Evolutionary conservation across 805 yeast species (phyloP).

Genomic region (Metschnikowia noctiluminum): DNA sequence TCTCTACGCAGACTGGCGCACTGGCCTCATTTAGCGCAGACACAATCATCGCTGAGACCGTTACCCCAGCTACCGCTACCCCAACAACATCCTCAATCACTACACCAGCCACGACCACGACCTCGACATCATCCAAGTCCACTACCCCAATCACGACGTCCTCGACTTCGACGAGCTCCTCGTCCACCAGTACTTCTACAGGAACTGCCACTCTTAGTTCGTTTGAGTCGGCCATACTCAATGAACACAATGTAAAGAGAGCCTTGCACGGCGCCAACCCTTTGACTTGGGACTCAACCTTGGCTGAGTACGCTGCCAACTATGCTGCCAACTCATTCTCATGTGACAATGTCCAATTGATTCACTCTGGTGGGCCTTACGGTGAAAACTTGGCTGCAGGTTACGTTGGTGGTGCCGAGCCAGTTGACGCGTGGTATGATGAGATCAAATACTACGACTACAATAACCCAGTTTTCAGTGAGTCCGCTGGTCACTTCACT

Average conservation of each 20-base stretch:
- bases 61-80: neutral
- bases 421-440: constrained; percentile 73
- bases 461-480: constrained; percentile 47
- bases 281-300: constrained; percentile 31
- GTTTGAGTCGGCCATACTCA: constrained; percentile 30
- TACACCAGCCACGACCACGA: neutral
- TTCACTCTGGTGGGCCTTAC: constrained; percentile 63
- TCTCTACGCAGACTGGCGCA: neutral
- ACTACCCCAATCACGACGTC: constrained; percentile 2
- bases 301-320: constrained; percentile 32
- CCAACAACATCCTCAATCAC: neutral
- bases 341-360: constrained; percentile 57
- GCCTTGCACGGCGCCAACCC: constrained; percentile 32
- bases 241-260: constrained; percentile 35
- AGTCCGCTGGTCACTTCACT: constrained; percentile 72
- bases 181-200: constrained; percentile 4
- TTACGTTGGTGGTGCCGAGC: constrained; percentile 48
- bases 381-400: constrained; percentile 82
- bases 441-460: constrained; percentile 59
- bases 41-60: neutral
- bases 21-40: neutral
- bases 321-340: constrained; percentile 49
- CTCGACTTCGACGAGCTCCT: neutral
- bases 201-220: constrained; percentile 9
- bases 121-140: constrained; percentile 1